These are phyloP conservation scores for Bryoerythrophyllum caledonicum DNA, from an alignment of 225 moss, liverwort and hornwort species.

Conservation along the genomic window DNA sequence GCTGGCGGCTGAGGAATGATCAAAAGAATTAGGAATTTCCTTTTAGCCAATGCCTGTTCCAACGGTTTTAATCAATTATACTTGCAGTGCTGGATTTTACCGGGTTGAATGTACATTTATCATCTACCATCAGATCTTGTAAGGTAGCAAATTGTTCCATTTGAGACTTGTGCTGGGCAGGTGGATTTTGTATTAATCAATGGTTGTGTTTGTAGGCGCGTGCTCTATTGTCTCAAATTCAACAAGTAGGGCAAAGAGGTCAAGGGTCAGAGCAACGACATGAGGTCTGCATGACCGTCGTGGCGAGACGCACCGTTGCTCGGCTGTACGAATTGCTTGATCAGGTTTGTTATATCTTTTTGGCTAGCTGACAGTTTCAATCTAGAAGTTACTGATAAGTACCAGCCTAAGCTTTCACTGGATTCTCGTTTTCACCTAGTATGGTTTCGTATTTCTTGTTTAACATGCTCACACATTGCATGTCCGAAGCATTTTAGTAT, in stretches of 20 bases:
- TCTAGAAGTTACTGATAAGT: neutral
- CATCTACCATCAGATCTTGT: neutral
- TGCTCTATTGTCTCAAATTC: slow-evolving; percentile 65
- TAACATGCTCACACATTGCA: slow-evolving; percentile 6
- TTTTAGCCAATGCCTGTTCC: neutral
- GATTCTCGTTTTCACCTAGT: slow-evolving; percentile 9
- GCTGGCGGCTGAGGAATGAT: neutral
- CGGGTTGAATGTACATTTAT: neutral
- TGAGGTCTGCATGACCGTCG: slow-evolving; percentile 65
- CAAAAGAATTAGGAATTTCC: neutral
- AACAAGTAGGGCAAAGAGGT: slow-evolving; percentile 64
- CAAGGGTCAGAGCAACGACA: slow-evolving; percentile 81
- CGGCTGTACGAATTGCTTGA: slow-evolving; percentile 86
- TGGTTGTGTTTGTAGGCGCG: slow-evolving; percentile 58
- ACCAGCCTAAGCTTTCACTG: neutral
- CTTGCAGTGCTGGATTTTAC: neutral
- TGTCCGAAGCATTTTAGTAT: neutral
- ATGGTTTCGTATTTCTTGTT: slow-evolving; percentile 8
- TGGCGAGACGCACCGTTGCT: slow-evolving; percentile 62
- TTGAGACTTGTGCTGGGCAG: slow-evolving; percentile 6
- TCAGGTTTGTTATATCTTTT: slow-evolving; percentile 55
- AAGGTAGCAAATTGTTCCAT: slow-evolving; percentile 2
- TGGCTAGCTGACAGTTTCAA: neutral
- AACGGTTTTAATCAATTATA: neutral
- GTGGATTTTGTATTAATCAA: slow-evolving; percentile 9